phyloP scores from a whole-genome alignment of 176 grass and related monocot species.

The Thalia dealbata region DNA sequence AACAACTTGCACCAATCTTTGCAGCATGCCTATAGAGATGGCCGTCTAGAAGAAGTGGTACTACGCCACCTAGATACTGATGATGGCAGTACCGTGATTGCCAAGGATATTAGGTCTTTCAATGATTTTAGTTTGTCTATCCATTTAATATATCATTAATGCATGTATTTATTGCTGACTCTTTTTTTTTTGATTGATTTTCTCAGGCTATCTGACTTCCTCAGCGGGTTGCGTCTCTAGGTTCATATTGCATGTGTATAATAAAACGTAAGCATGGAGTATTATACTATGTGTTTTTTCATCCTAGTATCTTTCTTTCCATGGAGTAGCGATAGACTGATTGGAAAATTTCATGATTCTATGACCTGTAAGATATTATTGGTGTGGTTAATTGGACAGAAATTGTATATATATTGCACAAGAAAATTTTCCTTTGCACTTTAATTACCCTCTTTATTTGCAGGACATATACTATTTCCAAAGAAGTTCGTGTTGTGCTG shows the following conservation, averaged over 20 bases:
- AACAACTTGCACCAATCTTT: slow-evolving; percentile 5
- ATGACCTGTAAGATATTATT: background rate
- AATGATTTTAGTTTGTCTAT: background rate
- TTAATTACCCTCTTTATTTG: background rate
- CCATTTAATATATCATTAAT: background rate
- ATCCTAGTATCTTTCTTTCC: background rate
- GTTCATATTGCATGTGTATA: background rate
- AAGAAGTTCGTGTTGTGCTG: background rate
- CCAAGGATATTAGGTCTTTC: slow-evolving; percentile 75
- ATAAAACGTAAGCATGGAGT: slow-evolving; percentile 6
- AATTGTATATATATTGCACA: background rate
- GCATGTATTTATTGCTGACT: background rate
- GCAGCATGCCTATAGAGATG: slow-evolving; percentile 93
- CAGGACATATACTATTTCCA: background rate
- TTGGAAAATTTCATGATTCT: too few relatives aligned
- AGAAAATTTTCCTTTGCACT: background rate
- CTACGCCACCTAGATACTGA: slow-evolving; percentile 90
- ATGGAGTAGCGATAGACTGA: background rate
- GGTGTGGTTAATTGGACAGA: background rate
- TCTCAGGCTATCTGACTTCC: slow-evolving; percentile 15
- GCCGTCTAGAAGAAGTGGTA: slow-evolving; percentile 71
- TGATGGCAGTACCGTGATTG: slow-evolving; percentile 82
- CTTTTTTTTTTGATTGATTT: slow-evolving; percentile 1
- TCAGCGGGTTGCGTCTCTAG: background rate
- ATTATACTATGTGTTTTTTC: background rate